These are phyloP conservation scores for Hymenoscyphus salicellus DNA, from an alignment of 2,329 filamentous ascomycete genomes.

Conservation along the genomic window DNA sequence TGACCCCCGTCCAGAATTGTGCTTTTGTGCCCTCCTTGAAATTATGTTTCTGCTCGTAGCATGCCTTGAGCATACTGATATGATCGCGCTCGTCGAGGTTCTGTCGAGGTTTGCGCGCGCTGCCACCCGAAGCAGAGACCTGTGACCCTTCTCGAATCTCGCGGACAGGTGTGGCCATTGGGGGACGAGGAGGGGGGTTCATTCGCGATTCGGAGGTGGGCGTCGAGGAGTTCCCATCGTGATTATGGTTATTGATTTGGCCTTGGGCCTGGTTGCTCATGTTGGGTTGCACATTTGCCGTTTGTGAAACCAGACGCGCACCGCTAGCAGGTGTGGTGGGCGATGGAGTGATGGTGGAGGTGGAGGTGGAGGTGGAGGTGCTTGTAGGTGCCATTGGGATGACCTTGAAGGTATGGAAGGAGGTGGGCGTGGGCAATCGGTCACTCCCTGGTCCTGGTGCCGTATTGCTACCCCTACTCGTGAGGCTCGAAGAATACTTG, in stretches of 20 bases:
- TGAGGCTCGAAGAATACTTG: slow-evolving; percentile 2
- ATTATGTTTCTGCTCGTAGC: slow-evolving; percentile 31
- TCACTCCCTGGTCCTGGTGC: slow-evolving; percentile 4
- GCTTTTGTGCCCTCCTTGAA: slow-evolving; percentile 37
- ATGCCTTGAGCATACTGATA: slow-evolving; percentile 34
- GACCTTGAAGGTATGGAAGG: slow-evolving; percentile 34
- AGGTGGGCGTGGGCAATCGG: slow-evolving; percentile 28
- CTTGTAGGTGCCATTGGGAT: slow-evolving; percentile 32
- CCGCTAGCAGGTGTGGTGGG: slow-evolving; percentile 28
- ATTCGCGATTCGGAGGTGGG: slow-evolving; percentile 31
- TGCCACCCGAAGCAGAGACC: slow-evolving; percentile 29
- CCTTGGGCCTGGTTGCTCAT: slow-evolving; percentile 12
- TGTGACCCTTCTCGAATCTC: slow-evolving; percentile 35
- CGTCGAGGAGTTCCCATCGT: slow-evolving; percentile 25
- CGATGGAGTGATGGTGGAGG: slow-evolving; percentile 29
- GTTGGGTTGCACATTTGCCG: background rate
- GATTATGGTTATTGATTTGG: slow-evolving; percentile 16
- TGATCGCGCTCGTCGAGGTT: slow-evolving; percentile 37
- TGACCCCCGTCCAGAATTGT: slow-evolving; percentile 35
- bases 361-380: slow-evolving; percentile 19
- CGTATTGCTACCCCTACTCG: slow-evolving; percentile 1
- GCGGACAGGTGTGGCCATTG: slow-evolving; percentile 32
- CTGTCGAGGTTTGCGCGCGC: slow-evolving; percentile 35
- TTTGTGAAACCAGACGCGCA: slow-evolving; percentile 20
- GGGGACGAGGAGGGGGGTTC: slow-evolving; percentile 34